phyloP scores from a whole-genome alignment of 1,139 yeast species.

The Yamadazyma dushanensis region DNA sequence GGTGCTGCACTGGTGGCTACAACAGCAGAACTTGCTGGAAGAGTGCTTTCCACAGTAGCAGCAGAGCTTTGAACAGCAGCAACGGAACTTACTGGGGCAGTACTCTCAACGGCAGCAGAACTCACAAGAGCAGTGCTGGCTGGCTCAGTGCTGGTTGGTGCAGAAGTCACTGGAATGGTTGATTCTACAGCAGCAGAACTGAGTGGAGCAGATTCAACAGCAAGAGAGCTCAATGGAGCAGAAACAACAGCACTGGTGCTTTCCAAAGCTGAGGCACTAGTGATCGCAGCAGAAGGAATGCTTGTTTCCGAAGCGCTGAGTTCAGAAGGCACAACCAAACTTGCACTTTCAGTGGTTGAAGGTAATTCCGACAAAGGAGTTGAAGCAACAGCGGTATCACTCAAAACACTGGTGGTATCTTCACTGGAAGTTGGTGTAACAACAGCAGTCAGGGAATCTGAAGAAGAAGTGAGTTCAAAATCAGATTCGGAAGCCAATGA shows the following conservation, averaged over 20 bases:
- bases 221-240: not conserved
- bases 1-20: not conserved
- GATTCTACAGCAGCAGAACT: constrained; percentile 4
- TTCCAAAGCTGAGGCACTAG: no score
- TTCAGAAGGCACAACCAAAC: not conserved
- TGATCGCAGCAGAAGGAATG: no score
- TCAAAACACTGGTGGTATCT: not conserved
- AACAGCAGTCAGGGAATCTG: no score
- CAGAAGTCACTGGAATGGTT: no score
- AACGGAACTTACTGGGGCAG: constrained; percentile 2
- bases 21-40: constrained; percentile 4
- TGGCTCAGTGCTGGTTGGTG: no score
- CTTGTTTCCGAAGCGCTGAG: no score
- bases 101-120: not conserved
- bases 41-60: constrained; percentile 5
- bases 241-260: not conserved
- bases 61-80: constrained; percentile 1
- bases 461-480: not conserved
- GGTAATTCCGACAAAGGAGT: no score
- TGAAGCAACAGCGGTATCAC: not conserved
- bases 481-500: not conserved
- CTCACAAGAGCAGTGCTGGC: not conserved
- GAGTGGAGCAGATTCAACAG: constrained; percentile 4
- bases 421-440: not conserved
- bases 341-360: no score